Evolutionary conservation across 208 protist genomes (phyloP), one percentile per base, ranked within the genome.

Genomic region (Crithidia mellificae): DNA sequence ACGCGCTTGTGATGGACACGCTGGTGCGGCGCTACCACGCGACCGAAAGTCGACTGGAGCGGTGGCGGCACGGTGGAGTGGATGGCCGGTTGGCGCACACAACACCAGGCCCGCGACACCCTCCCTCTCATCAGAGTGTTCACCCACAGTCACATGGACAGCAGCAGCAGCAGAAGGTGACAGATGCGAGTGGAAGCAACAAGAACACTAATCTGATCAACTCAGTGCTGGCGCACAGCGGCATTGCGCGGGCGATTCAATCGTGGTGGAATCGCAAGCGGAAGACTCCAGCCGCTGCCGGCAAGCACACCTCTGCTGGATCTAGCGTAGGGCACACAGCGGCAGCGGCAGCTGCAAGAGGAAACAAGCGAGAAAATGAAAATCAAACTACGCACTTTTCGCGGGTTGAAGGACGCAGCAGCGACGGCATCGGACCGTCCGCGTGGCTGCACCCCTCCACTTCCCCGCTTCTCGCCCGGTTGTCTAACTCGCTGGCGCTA

Each of bases 261-360:
- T 29, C 44, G 15, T 74, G 68, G 68, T 74, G 68, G 68, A 25
- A n/a, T n/a, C n/a, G n/a, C n/a, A n/a, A n/a, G n/a, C n/a, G n/a
- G n/a, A n/a, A n/a, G n/a, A n/a, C n/a, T n/a, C n/a, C n/a, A n/a
- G n/a, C n/a, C n/a, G n/a, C n/a, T n/a, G n/a, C n/a, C n/a, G 38
- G 49, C 2, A 17, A 34, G 38, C 30, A 1, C 14, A 19, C 34
- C 25, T 3, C 25, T 8, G 20, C 59, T n/a, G n/a, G n/a, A n/a
- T n/a, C n/a, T n/a, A n/a, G n/a, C n/a, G n/a, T n/a, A n/a, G n/a
- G n/a, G n/a, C n/a, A n/a, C n/a, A n/a, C n/a, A n/a, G n/a, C n/a
- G n/a, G n/a, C n/a, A n/a, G n/a, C n/a, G n/a, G n/a, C n/a, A n/a
- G n/a, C n/a, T n/a, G n/a, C n/a, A n/a, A n/a, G n/a, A n/a, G n/a